Percentiles rank a stretch among this genome's conserved stretches.
Evolutionary conservation across 2,329 filamentous ascomycete genomes (phyloP).

Genomic region (Ilyonectria robusta): DNA sequence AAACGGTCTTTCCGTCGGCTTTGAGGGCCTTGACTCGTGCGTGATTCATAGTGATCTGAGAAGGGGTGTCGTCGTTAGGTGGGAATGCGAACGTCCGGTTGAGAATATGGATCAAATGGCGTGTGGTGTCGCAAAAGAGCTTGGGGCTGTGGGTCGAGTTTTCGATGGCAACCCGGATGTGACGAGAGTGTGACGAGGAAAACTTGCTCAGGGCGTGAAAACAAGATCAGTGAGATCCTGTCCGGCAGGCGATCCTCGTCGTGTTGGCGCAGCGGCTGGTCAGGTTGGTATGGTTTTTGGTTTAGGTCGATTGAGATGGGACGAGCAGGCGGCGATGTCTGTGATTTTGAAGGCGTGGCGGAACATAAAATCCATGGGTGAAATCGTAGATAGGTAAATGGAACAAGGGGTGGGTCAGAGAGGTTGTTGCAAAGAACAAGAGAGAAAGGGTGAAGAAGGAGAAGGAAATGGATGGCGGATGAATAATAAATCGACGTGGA

Average conservation of each 20-base stretch:
- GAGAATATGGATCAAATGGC: background rate
- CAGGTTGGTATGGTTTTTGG: conserved; percentile 42
- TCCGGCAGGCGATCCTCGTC: conserved; percentile 46
- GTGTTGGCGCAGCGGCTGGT: conserved; percentile 26
- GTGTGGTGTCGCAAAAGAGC: conserved; percentile 1
- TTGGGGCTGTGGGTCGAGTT: background rate
- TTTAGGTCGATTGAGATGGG: conserved; percentile 40
- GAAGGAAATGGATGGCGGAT: conserved; percentile 19
- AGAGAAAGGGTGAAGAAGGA: conserved; percentile 6
- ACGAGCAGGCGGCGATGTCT: conserved; percentile 37
- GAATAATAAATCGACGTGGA: conserved; percentile 31
- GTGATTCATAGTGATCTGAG: conserved; percentile 67
- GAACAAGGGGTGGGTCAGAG: conserved; percentile 25
- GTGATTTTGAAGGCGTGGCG: conserved; percentile 40
- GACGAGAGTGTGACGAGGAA: conserved; percentile 40
- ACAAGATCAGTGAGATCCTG: conserved; percentile 31
- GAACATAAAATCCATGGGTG: conserved; percentile 47
- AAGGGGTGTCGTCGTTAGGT: conserved; percentile 11
- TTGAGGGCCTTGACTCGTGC: conserved; percentile 77
- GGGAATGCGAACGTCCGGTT: background rate
- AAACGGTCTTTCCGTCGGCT: conserved; percentile 80
- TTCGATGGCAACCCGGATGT: background rate
- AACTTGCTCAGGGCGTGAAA: conserved; percentile 34
- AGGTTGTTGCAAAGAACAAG: conserved; percentile 23
- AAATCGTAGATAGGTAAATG: conserved; percentile 26